Conservation (phyloP, 768 basidiomycete species). For the Lentinula guzmanii region DNA sequence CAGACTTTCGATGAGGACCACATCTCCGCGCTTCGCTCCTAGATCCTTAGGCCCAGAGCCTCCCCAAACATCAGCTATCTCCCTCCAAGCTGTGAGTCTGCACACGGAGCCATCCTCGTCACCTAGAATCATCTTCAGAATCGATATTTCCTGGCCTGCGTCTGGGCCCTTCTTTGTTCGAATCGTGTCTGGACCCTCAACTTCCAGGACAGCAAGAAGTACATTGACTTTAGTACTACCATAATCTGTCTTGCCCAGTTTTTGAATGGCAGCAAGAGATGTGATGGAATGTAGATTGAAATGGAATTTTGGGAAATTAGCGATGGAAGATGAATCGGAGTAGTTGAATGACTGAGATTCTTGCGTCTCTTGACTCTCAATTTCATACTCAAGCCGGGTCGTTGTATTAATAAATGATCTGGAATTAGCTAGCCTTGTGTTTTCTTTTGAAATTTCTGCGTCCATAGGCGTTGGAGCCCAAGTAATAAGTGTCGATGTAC, state of each 20-base stretch:
- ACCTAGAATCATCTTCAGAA: constrained; percentile 68
- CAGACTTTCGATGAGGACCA: constrained; percentile 66
- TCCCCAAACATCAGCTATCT: constrained; percentile 70
- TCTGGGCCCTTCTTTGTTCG: constrained; percentile 63
- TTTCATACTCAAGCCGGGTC: constrained; percentile 17
- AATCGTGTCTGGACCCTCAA: constrained; percentile 70
- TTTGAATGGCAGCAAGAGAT: constrained; percentile 35
- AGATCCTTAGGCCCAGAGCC: constrained; percentile 32
- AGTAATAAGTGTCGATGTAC: constrained; percentile 45
- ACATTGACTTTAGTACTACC: constrained; percentile 47
- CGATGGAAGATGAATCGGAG: constrained; percentile 68
- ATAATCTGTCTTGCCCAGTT: constrained; percentile 19
- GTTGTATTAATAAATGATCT: constrained; percentile 5
- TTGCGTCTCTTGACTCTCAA: constrained; percentile 31
- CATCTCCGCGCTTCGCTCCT: constrained; percentile 62
- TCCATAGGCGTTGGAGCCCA: constrained; percentile 47
- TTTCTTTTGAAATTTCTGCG: constrained; percentile 7
- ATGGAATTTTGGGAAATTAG: constrained; percentile 66
- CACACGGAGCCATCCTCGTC: constrained; percentile 66
- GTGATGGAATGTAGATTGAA: constrained; percentile 61
- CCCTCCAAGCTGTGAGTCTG: constrained; percentile 76
- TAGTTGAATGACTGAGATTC: constrained; percentile 46
- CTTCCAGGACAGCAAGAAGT: constrained; percentile 65
- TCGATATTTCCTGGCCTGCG: constrained; percentile 60
- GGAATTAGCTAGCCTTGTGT: constrained; percentile 4